These are phyloP conservation scores for Begonia masoniana DNA, from an alignment of 306 rosid genomes.

Conservation along the genomic window DNA sequence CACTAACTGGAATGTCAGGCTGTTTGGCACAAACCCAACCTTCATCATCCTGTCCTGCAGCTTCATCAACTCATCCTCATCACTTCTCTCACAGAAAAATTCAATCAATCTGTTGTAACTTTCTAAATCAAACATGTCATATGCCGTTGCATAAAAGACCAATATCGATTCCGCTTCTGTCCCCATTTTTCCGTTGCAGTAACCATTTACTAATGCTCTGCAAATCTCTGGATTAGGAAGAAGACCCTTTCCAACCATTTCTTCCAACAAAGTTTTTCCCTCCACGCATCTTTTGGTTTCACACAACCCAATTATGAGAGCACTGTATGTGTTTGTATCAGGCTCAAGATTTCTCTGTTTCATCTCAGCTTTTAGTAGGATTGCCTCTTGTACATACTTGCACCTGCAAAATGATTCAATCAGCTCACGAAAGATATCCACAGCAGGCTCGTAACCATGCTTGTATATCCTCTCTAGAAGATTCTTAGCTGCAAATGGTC, in stretches of 20 bases:
- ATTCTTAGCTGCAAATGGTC: slow-evolving; percentile 79
- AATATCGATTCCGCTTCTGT: slow-evolving; percentile 52
- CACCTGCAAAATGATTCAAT: slow-evolving; percentile 45
- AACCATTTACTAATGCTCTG: slow-evolving; percentile 43
- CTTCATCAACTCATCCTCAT: slow-evolving; percentile 46
- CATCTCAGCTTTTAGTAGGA: slow-evolving; percentile 42
- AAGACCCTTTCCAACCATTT: slow-evolving; percentile 42
- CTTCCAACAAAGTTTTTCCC: slow-evolving; percentile 48
- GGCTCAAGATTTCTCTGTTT: slow-evolving; percentile 21
- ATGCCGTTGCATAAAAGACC: slow-evolving; percentile 39
- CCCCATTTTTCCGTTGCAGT: slow-evolving; percentile 41
- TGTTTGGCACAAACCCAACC: slow-evolving; percentile 60
- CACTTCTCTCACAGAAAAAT: slow-evolving; percentile 36
- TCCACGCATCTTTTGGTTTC: slow-evolving; percentile 32
- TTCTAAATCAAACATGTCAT: slow-evolving; percentile 47
- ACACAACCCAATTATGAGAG: slow-evolving; percentile 44
- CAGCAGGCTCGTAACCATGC: slow-evolving; percentile 32
- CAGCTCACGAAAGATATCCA: slow-evolving; percentile 29
- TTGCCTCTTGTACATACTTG: slow-evolving; percentile 37
- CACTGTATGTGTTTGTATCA: slow-evolving; percentile 27
- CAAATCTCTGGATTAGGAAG: slow-evolving; percentile 38
- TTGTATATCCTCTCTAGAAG: slow-evolving; percentile 39
- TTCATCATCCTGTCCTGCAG: slow-evolving; percentile 57
- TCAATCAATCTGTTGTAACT: slow-evolving; percentile 61
- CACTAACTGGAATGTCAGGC: slow-evolving; percentile 49